phyloP scores from a whole-genome alignment of 1,284 basidiomycete genomes.

The Apiotrichum montevideense region DNA sequence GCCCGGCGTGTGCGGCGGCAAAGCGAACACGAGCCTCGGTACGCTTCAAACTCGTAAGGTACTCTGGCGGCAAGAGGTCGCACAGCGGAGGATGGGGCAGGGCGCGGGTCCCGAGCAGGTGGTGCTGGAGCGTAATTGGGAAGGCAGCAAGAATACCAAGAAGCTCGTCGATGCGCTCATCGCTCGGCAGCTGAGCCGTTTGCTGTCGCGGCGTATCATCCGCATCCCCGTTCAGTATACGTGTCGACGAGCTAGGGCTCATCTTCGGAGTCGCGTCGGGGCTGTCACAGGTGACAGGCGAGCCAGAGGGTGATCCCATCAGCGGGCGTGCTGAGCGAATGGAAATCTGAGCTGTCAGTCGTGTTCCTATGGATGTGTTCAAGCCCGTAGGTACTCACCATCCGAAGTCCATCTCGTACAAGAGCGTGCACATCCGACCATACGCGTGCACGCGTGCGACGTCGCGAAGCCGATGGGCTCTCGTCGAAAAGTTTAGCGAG shows the following conservation, averaged over 20 bases:
- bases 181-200: background rate
- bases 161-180: constrained; percentile 32
- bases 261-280: background rate
- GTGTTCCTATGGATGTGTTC: background rate
- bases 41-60: constrained; percentile 39
- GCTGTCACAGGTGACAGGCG: background rate
- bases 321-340: background rate
- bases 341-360: constrained; percentile 2
- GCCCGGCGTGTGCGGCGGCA: constrained; percentile 35
- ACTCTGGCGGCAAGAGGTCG: constrained; percentile 39
- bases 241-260: background rate
- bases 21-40: constrained; percentile 44
- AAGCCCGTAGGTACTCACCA: constrained; percentile 24
- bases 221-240: too few relatives aligned
- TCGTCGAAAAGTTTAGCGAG: constrained; percentile 10
- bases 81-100: constrained; percentile 40
- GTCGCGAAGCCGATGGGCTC: constrained; percentile 4
- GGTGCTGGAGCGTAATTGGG: constrained; percentile 45
- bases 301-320: background rate
- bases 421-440: constrained; percentile 39
- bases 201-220: too few relatives aligned
- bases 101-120: constrained; percentile 38
- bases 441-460: constrained; percentile 11
- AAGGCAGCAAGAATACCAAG: constrained; percentile 40
- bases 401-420: constrained; percentile 38